Conservation (phyloP, 768 basidiomycete genomes). For the Coprinopsis sp. region DNA sequence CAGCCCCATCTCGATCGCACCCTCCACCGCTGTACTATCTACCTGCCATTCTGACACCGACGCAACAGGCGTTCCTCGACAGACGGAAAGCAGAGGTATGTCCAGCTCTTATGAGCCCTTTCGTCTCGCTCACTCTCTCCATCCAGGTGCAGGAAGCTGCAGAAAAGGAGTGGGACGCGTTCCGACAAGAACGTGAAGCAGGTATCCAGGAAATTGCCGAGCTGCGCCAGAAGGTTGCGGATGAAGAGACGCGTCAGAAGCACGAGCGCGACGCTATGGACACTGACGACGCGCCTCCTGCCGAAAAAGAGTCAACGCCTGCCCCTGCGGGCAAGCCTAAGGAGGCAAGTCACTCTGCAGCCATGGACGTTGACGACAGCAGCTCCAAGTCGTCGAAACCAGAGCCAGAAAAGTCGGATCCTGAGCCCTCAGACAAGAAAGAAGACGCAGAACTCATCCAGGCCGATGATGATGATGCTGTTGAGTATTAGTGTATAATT, state of each 20-base stretch:
- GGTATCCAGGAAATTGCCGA: slow-evolving; percentile 59
- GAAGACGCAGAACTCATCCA: slow-evolving; percentile 50
- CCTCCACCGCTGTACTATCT: slow-evolving; percentile 78
- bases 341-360: slow-evolving; percentile 11
- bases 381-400: slow-evolving; percentile 22
- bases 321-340: too few species aligned
- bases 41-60: slow-evolving; percentile 60
- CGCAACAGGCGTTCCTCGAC: slow-evolving; percentile 64
- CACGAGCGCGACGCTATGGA: slow-evolving; percentile 38
- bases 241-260: slow-evolving; percentile 55
- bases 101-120: background rate
- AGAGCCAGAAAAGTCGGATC: slow-evolving; percentile 31
- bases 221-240: slow-evolving; percentile 60
- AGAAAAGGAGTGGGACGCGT: slow-evolving; percentile 66
- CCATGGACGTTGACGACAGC: slow-evolving; percentile 38
- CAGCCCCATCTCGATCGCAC: slow-evolving; percentile 54
- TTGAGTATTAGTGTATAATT: slow-evolving; percentile 58
- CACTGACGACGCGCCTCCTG: slow-evolving; percentile 23
- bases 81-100: slow-evolving; percentile 61
- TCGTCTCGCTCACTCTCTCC: slow-evolving; percentile 1
- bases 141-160: slow-evolving; percentile 54
- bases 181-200: slow-evolving; percentile 52
- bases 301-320: slow-evolving; percentile 14
- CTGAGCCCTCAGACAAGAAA: slow-evolving; percentile 41
- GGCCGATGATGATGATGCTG: slow-evolving; percentile 76